These are phyloP conservation scores for Coleophoma crateriformis DNA, from an alignment of 2,329 filamentous ascomycete species.

Conservation along the genomic window DNA sequence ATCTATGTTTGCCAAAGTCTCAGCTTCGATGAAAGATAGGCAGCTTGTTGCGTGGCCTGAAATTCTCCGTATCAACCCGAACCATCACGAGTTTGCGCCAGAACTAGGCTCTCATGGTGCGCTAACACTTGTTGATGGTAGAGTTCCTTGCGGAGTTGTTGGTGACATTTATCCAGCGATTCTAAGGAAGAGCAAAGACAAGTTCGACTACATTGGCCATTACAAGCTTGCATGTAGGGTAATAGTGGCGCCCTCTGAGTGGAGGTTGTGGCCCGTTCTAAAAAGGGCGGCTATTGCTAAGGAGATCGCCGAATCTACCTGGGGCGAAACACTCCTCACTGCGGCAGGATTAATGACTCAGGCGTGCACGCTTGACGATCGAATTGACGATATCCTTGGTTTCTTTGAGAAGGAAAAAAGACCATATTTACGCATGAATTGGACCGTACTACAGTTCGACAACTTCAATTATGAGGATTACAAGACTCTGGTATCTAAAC, in stretches of 20 bases:
- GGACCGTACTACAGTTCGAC: background rate
- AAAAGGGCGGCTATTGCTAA: background rate
- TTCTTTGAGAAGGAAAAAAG: background rate
- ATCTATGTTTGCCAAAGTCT: background rate
- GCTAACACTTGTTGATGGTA: background rate
- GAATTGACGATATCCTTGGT: background rate
- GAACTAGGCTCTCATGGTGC: background rate
- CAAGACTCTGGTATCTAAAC: background rate
- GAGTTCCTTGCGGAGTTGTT: background rate
- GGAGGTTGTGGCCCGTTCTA: too few relatives aligned
- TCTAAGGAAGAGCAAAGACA: background rate
- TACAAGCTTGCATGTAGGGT: background rate
- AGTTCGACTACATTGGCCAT: background rate
- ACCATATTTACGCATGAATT: background rate
- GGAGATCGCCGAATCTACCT: background rate
- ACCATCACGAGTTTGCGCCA: background rate
- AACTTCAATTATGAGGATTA: background rate
- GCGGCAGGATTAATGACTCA: background rate
- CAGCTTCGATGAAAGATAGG: background rate
- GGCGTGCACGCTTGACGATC: background rate
- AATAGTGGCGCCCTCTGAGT: background rate
- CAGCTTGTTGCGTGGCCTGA: background rate
- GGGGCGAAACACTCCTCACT: background rate
- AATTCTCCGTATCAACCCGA: background rate
- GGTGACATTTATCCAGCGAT: background rate